phyloP scores from a whole-genome alignment of 2,329 filamentous ascomycete species.

The Colletotrichum sp. region DNA sequence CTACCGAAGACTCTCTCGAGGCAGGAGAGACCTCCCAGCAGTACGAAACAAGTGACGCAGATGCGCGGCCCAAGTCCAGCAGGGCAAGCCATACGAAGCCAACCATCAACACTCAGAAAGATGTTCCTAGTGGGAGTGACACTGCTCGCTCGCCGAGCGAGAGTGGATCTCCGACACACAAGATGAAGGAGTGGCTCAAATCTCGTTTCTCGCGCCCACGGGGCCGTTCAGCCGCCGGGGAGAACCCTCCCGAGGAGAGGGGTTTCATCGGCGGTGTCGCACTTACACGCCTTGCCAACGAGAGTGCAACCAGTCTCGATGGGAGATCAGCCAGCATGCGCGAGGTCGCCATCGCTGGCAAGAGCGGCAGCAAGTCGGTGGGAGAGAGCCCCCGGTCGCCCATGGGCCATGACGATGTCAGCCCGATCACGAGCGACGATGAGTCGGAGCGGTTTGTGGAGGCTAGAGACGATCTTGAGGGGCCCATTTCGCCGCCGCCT shows the following conservation, averaged over 20 bases:
- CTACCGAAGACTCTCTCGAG: not conserved
- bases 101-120: slow-evolving; percentile 23
- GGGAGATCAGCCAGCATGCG: slow-evolving; percentile 47
- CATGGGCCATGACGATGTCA: slow-evolving; percentile 38
- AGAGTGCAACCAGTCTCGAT: slow-evolving; percentile 49
- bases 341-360: slow-evolving; percentile 52
- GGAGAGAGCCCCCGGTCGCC: not conserved
- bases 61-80: not conserved
- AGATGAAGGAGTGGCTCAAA: slow-evolving; percentile 61
- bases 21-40: not conserved
- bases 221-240: slow-evolving; percentile 43
- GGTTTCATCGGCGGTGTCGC: slow-evolving; percentile 58
- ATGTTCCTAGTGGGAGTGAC: not conserved
- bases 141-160: slow-evolving; percentile 21
- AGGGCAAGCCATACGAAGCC: slow-evolving; percentile 11
- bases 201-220: slow-evolving; percentile 51
- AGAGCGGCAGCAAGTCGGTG: slow-evolving; percentile 33
- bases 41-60: not conserved
- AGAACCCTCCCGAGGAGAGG: slow-evolving; percentile 31
- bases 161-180: slow-evolving; percentile 33
- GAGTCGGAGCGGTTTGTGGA: slow-evolving; percentile 47
- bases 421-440: slow-evolving; percentile 35
- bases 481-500: slow-evolving; percentile 41
- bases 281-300: slow-evolving; percentile 43
- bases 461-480: slow-evolving; percentile 34